phyloP scores from a whole-genome alignment of 441 rosid genomes.

The Rhodomyrtus psidioides region DNA sequence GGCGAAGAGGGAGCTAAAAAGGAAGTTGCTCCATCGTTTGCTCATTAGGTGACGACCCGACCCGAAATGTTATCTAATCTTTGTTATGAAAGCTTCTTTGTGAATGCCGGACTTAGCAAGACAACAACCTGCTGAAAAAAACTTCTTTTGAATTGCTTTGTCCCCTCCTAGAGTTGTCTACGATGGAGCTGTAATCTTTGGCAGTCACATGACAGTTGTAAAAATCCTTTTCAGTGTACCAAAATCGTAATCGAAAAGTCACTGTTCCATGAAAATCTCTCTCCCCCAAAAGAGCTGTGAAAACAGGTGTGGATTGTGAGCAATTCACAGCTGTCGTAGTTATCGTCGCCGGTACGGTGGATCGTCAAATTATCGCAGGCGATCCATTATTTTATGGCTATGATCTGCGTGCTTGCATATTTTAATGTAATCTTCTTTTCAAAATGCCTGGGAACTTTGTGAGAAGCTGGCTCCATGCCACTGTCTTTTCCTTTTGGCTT shows the following conservation, averaged over 20 bases:
- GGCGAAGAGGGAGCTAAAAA: background rate
- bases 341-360: background rate
- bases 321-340: background rate
- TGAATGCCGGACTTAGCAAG: background rate
- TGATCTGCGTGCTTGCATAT: background rate
- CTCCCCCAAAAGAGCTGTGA: background rate
- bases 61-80: background rate
- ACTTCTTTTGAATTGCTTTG: background rate
- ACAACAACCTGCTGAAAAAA: background rate
- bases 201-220: background rate
- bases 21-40: background rate
- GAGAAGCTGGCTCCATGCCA: background rate
- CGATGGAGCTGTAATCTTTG: background rate
- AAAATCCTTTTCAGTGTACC: background rate
- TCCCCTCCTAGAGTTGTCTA: background rate
- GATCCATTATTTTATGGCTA: background rate
- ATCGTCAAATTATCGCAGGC: background rate
- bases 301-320: background rate
- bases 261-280: background rate
- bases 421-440: background rate
- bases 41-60: background rate
- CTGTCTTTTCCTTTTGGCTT: background rate
- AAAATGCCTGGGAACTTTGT: background rate
- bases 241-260: background rate
- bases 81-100: background rate